Percentiles rank a stretch among this genome's conserved stretches.
These are phyloP conservation scores for Umbelopsis sp. DNA, from an alignment of 192 early-diverging fungal species.

Conservation along the genomic window DNA sequence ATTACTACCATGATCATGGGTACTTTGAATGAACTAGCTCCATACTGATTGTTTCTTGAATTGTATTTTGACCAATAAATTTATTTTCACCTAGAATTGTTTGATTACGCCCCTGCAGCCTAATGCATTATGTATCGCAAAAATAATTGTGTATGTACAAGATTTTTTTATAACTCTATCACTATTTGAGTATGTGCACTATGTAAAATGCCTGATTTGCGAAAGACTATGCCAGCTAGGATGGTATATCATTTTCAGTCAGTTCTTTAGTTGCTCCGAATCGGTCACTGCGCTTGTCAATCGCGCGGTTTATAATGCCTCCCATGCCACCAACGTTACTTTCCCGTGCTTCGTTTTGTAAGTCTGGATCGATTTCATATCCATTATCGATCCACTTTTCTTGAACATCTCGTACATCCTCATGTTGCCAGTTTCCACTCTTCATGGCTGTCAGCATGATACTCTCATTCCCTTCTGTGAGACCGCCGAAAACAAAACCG, in stretches of 20 bases:
- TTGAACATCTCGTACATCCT: conserved; percentile 51
- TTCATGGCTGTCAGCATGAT: conserved; percentile 69
- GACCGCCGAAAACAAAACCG: conserved; percentile 87
- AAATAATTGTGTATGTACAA: too few relatives aligned
- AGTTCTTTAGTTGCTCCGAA: conserved; percentile 4
- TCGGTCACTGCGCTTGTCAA: conserved; percentile 4
- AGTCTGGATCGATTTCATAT: not conserved
- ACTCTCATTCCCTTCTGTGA: conserved; percentile 74
- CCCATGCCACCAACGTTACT: conserved; percentile 6
- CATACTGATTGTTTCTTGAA: too few relatives aligned
- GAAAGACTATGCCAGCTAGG: too few relatives aligned
- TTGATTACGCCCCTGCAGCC: too few relatives aligned
- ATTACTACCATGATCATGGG: too few relatives aligned
- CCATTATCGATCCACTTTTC: conserved; percentile 45
- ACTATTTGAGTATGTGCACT: too few relatives aligned
- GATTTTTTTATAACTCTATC: too few relatives aligned
- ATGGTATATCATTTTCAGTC: conserved; percentile 6
- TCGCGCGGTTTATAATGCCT: conserved; percentile 2
- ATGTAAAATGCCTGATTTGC: too few relatives aligned
- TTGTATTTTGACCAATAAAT: too few relatives aligned
- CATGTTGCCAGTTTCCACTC: conserved; percentile 31
- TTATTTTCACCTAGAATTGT: too few relatives aligned
- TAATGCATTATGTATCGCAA: too few relatives aligned
- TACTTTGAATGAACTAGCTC: too few relatives aligned
- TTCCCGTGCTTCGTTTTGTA: not conserved